A percentile compares a stretch with the other conserved stretches of the same genome.
phyloP scores from a whole-genome alignment of 2,329 filamentous ascomycete genomes.

The Boeremia lycopersici region DNA sequence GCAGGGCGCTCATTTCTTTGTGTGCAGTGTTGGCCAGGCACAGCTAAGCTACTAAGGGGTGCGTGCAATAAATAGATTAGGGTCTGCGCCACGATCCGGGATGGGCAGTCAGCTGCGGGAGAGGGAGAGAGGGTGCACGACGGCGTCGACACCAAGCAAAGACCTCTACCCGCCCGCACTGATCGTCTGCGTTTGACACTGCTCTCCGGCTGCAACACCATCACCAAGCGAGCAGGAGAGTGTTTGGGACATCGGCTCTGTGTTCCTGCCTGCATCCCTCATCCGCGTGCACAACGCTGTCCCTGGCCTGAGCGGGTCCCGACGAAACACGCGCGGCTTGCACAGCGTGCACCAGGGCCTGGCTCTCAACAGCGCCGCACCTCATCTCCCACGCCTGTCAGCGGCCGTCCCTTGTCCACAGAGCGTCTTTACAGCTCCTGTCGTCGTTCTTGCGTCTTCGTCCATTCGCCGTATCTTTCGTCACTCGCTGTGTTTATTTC shows the following conservation, averaged over 20 bases:
- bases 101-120: conserved; percentile 16
- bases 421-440: conserved; percentile 7
- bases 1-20: conserved; percentile 10
- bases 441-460: conserved; percentile 2
- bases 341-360: conserved; percentile 14
- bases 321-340: conserved; percentile 20
- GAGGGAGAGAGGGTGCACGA: conserved; percentile 4
- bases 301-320: conserved; percentile 12
- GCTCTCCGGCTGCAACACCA: conserved; percentile 14
- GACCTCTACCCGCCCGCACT: conserved; percentile 13
- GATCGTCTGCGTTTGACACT: conserved; percentile 13
- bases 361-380: conserved; percentile 12
- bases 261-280: conserved; percentile 3
- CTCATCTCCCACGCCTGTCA: conserved; percentile 17
- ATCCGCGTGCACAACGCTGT: conserved; percentile 13
- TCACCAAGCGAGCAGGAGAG: conserved; percentile 8
- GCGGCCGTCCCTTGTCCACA: conserved; percentile 14
- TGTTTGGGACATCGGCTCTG: conserved; percentile 9
- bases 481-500: conserved; percentile 12
- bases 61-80: conserved; percentile 18
- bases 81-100: conserved; percentile 17
- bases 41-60: neutral
- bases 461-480: neutral
- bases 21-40: conserved; percentile 11
- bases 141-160: conserved; percentile 8